phyloP scores from a whole-genome alignment of 1,284 basidiomycete genomes.

The Chalciporus piperatoides region DNA sequence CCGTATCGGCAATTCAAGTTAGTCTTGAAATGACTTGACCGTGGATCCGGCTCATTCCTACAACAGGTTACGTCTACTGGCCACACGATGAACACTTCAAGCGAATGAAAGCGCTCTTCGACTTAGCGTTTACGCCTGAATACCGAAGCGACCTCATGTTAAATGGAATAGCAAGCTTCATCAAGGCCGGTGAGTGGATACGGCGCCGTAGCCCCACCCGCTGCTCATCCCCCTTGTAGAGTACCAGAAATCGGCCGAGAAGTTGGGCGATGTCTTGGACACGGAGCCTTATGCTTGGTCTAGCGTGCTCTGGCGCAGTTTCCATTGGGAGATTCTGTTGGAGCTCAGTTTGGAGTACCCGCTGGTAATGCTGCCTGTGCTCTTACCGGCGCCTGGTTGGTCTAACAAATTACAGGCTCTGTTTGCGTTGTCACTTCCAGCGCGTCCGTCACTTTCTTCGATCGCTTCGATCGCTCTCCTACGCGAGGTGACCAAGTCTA shows the following conservation, averaged over 20 bases:
- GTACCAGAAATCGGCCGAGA: slow-evolving; percentile 32
- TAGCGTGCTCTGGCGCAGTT: slow-evolving; percentile 28
- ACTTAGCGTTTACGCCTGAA: slow-evolving; percentile 34
- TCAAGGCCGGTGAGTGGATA: slow-evolving; percentile 31
- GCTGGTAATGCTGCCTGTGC: slow-evolving; percentile 11
- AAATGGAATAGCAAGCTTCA: slow-evolving; percentile 32
- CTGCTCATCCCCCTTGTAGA: slow-evolving; percentile 25
- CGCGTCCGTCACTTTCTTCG: slow-evolving; percentile 14
- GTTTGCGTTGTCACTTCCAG: slow-evolving; percentile 16
- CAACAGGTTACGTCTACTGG: slow-evolving; percentile 42
- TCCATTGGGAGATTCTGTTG: slow-evolving; percentile 36
- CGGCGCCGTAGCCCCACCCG: too few species aligned
- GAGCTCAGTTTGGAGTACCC: slow-evolving; percentile 21
- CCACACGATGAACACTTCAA: slow-evolving; percentile 36
- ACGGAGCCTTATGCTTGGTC: slow-evolving; percentile 32
- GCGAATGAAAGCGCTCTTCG: slow-evolving; percentile 36
- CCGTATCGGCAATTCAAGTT: slow-evolving; percentile 35
- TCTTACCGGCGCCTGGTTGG: background rate
- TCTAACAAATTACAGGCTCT: slow-evolving; percentile 15
- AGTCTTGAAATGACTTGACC: background rate
- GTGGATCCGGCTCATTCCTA: background rate
- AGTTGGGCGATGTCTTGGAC: slow-evolving; percentile 26
- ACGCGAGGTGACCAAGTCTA: slow-evolving; percentile 16
- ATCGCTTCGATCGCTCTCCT: slow-evolving; percentile 25
- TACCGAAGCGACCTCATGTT: slow-evolving; percentile 38